Base-by-base conservation (phyloP, 2,329 filamentous ascomycete genomes). In the Xylaria arbuscula region DNA sequence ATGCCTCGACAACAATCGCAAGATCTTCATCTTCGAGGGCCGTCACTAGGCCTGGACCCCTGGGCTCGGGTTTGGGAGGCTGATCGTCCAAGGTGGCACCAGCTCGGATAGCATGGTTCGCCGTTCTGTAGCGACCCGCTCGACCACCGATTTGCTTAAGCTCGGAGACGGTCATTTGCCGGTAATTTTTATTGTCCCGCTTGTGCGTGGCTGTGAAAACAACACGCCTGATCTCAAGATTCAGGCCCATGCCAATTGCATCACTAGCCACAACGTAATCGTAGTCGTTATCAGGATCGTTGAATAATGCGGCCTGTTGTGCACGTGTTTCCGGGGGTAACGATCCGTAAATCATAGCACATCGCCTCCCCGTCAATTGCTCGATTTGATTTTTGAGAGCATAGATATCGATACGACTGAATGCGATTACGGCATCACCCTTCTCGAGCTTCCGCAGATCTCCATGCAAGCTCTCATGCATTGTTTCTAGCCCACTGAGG, bases 171-270 rank as follows among this genome's bases (percentile, higher is more conserved):
- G 86, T 83, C 28, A 99, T 84, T 3, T 84, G 81, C 17, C 88
- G 83, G 36, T 86, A 84, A 5, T 83, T 80, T 0, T 73, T 76
- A 1, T 91, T 91, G 70, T 94, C 87, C 72, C 86, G 91, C 78
- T 98, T 99, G 68, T 85, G 82, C 1, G 90, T 86, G 0, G 90
- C 86, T 76, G 97, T 93, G 72, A 99, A 96, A 62, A 99, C 88
- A 69, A 99, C 88, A 32, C 97, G 92, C 77, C 94, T 96, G 78
- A 98, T 93, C 80, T 90, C 94, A 78, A 99, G 81, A 76, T 99
- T 99, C 24, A 99, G 83, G 0, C 97, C 96, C 95, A 99, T 98
- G 45, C 96, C 96, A 70, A 99, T 95, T 55, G 96, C 96, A 80
- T 98, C 94, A 74, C 93, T 98, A 9, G 97, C 96, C 32, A 96